These are phyloP conservation scores for Juglanconis juglandina DNA, from an alignment of 2,329 filamentous ascomycete species.

Conservation along the genomic window DNA sequence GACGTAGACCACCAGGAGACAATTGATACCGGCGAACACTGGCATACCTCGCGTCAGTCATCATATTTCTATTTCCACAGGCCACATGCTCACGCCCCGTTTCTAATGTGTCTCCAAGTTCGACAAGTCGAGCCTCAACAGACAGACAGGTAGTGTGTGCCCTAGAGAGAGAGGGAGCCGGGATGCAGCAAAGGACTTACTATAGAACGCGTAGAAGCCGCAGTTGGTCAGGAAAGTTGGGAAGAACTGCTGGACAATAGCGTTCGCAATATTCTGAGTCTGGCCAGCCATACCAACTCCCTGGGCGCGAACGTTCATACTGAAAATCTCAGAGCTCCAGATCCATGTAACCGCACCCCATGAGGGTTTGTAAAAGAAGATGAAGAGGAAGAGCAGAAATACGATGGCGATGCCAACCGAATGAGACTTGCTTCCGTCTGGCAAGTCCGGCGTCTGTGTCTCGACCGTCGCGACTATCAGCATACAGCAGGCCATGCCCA, in stretches of 20 bases:
- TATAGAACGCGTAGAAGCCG: conserved; percentile 38
- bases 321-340: conserved; percentile 64
- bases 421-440: conserved; percentile 49
- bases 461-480: conserved; percentile 52
- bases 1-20: conserved; percentile 25
- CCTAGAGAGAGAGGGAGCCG: background rate
- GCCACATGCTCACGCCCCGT: background rate
- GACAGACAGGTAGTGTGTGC: background rate
- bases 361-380: conserved; percentile 62
- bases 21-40: conserved; percentile 18
- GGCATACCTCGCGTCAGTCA: background rate
- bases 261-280: conserved; percentile 60
- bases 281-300: conserved; percentile 62
- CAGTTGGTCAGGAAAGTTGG: conserved; percentile 57
- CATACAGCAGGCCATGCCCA: conserved; percentile 70
- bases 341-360: conserved; percentile 68
- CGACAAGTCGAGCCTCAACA: background rate
- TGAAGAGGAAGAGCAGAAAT: conserved; percentile 61
- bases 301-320: conserved; percentile 65
- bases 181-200: background rate
- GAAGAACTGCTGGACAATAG: conserved; percentile 62
- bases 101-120: background rate
- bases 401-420: conserved; percentile 62
- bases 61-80: background rate
- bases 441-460: conserved; percentile 42